phyloP scores from a whole-genome alignment of 2,329 filamentous ascomycete species.

The Pochonia chlamydosporia region DNA sequence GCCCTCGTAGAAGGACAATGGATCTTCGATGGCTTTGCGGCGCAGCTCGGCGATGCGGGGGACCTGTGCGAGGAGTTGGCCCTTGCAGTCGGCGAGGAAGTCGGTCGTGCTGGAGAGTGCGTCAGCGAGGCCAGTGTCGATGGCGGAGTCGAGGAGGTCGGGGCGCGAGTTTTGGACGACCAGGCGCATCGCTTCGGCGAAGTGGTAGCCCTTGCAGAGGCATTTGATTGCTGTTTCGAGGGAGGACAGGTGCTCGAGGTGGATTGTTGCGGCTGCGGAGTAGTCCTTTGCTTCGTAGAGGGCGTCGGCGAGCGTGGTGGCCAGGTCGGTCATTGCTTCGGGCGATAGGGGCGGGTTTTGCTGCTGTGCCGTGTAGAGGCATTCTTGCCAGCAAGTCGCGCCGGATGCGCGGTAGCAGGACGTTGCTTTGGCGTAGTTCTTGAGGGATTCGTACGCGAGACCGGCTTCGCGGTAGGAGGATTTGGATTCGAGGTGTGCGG shows the following conservation, averaged over 20 bases:
- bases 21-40: slow-evolving; percentile 74
- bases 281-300: slow-evolving; percentile 83
- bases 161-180: slow-evolving; percentile 55
- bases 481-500: slow-evolving; percentile 65
- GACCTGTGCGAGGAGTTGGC: slow-evolving; percentile 76
- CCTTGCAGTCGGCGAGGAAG: slow-evolving; percentile 86
- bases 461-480: slow-evolving; percentile 83
- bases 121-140: slow-evolving; percentile 77
- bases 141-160: slow-evolving; percentile 57
- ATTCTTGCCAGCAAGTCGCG: slow-evolving; percentile 77
- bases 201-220: slow-evolving; percentile 82
- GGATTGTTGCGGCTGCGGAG: slow-evolving; percentile 68
- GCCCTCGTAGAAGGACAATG: slow-evolving; percentile 82
- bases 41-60: slow-evolving; percentile 81
- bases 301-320: slow-evolving; percentile 69
- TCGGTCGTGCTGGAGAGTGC: slow-evolving; percentile 79
- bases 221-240: slow-evolving; percentile 64
- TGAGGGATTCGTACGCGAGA: slow-evolving; percentile 82
- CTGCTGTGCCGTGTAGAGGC: slow-evolving; percentile 70
- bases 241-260: slow-evolving; percentile 74
- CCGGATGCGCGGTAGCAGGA: slow-evolving; percentile 79
- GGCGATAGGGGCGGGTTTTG: slow-evolving; percentile 54
- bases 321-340: slow-evolving; percentile 60
- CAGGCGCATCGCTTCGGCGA: slow-evolving; percentile 81
- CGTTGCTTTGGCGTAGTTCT: slow-evolving; percentile 67